phyloP scores from a whole-genome alignment of 2,329 filamentous ascomycete species.

The Podosphaera leucotricha region DNA sequence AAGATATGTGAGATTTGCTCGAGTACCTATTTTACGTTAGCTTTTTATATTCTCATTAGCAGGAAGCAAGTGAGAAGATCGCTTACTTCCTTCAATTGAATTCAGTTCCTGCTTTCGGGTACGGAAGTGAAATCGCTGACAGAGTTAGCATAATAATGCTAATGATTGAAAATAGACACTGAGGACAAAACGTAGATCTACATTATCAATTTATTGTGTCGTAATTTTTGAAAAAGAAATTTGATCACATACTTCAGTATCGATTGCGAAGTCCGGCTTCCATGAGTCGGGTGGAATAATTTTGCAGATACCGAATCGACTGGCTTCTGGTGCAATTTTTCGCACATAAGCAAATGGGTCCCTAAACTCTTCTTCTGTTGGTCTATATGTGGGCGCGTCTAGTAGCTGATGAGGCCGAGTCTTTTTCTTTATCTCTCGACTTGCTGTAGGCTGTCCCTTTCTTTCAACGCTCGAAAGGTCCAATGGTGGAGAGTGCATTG shows the following conservation, averaged over 20 bases:
- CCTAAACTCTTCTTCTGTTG: constrained; percentile 81
- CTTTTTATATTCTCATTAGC: constrained; percentile 2
- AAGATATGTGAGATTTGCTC: constrained; percentile 86
- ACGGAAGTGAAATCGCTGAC: constrained; percentile 82
- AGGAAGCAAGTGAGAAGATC: not conserved
- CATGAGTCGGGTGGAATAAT: constrained; percentile 83
- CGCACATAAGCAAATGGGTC: constrained; percentile 85
- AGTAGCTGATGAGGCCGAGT: constrained; percentile 62
- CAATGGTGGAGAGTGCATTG: constrained; percentile 28
- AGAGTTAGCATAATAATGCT: constrained; percentile 8
- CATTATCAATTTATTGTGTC: not conserved
- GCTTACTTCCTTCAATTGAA: constrained; percentile 87
- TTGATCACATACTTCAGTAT: constrained; percentile 55
- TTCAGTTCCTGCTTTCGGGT: constrained; percentile 93
- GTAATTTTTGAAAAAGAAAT: not conserved
- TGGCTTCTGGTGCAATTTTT: constrained; percentile 71
- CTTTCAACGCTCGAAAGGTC: constrained; percentile 82
- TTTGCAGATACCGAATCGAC: constrained; percentile 79
- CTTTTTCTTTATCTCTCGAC: constrained; percentile 53
- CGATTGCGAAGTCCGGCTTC: constrained; percentile 89
- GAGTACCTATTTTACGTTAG: constrained; percentile 38
- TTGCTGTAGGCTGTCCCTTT: constrained; percentile 56
- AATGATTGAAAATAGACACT: not conserved
- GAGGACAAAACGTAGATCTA: not conserved
- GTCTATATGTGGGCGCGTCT: constrained; percentile 76